Base-by-base conservation (phyloP, 1,139 yeast genomes). In the Yamadazyma trypodendri region DNA sequence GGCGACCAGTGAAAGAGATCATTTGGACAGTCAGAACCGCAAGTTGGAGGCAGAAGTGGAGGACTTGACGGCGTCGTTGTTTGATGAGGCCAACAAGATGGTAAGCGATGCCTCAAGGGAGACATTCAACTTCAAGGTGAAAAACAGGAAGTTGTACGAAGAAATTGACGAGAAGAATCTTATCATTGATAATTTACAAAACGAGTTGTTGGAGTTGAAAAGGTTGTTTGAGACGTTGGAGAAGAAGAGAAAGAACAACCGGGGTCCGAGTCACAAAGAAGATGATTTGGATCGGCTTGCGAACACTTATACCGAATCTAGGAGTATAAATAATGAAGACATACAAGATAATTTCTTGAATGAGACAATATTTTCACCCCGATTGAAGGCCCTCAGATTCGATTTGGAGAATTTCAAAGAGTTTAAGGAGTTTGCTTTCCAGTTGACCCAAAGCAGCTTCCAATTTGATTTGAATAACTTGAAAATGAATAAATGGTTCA, bases 61-160 rank as follows among this genome's bases (percentile, higher is more conserved):
- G 55, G 95, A 86, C 32, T 65, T 87, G 38, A 77, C 88, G 1
- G 87, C 81, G 2, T 78, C 88, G 2, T 61, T 86, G 31, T 86
- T 86, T 56, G 82, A 78, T 50, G 92, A 85, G 54, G 95, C 95
- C 15, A 85, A 85, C 54, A 72, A 73, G 35, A 84, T 84, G 85
- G 95, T 86, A 11, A 77, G 79, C 42, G 76, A 77, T 47, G 94
- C 92, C 1, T 75, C 82, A 41, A 64, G 75, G 47, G 84, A 78
- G 48, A 71, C 79, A 10, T 69, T 75, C 50, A 75, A 71, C 37
- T 67, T 68, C 44, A 77, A 77, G 46, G 58, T 71, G 31, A 71
- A 75, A 45, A 82, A 80, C 51, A 63, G 70, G 36, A 81, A 77
- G 50, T 63, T 90, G 34, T 63, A 74, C 27, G 83, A 78, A 42